Percentiles rank a stretch among this genome's conserved stretches.
Evolutionary conservation across 2,329 filamentous ascomycete species (phyloP).

Genomic region (Hypoxylon sp.): DNA sequence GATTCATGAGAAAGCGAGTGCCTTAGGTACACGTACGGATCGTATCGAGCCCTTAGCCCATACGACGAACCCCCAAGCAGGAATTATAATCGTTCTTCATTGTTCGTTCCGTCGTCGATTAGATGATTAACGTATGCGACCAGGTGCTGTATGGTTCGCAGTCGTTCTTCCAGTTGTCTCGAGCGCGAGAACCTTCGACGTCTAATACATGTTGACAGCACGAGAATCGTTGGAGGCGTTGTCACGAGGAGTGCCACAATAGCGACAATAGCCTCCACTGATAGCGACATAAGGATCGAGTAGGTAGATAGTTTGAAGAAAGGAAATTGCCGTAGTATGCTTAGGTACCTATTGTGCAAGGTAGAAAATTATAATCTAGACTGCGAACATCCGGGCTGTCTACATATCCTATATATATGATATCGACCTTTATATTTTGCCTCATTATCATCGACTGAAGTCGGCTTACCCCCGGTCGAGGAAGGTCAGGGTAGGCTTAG

Average conservation of each 20-base stretch:
- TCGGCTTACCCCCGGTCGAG: no score
- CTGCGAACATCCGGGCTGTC: background rate
- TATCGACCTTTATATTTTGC: no score
- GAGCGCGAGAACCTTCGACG: background rate
- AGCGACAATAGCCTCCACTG: constrained; percentile 4
- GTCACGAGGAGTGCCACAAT: constrained; percentile 1
- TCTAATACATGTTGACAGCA: background rate
- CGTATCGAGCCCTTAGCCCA: no score
- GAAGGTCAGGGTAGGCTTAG: no score
- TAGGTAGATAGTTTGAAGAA: background rate
- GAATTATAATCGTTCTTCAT: background rate
- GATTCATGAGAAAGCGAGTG: no score
- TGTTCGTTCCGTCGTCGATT: background rate
- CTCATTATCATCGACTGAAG: no score
- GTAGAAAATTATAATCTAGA: background rate
- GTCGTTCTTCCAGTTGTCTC: background rate
- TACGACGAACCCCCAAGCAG: no score
- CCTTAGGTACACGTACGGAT: no score
- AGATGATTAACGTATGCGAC: background rate
- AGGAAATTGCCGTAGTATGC: background rate
- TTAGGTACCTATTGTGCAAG: background rate
- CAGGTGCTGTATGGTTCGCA: background rate
- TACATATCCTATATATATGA: background rate
- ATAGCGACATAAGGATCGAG: background rate
- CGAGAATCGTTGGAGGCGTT: background rate